Conservation (phyloP, 768 basidiomycete species). For the Serendipita sp. region DNA sequence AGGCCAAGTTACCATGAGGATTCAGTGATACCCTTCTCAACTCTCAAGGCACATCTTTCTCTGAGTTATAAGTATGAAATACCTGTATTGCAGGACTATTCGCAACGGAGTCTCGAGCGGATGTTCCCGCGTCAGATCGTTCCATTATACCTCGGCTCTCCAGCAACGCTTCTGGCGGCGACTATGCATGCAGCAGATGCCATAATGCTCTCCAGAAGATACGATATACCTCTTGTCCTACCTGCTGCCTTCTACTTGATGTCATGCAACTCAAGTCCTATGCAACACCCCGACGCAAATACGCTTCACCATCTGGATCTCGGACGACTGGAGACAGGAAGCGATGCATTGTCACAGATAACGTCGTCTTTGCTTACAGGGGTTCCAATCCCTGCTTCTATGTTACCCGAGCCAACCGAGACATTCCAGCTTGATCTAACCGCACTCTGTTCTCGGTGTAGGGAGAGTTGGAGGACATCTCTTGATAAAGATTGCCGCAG, state of each 20-base stretch:
- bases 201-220: neutral
- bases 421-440: no score
- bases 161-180: neutral
- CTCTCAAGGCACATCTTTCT: neutral
- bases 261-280: neutral
- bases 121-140: neutral
- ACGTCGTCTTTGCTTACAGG: no score
- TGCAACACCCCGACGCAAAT: no score
- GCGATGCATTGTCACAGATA: no score
- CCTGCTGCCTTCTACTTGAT: neutral
- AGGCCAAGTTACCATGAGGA: neutral
- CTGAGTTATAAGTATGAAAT: slow-evolving; percentile 1
- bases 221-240: neutral
- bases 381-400: no score
- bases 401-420: no score
- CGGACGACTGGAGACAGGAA: no score
- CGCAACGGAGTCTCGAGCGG: neutral
- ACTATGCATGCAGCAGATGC: neutral
- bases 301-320: no score
- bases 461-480: no score
- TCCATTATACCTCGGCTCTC: no score
- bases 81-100: neutral
- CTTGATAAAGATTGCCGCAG: no score
- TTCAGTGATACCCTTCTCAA: neutral
- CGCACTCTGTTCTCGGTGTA: no score